A percentile compares a stretch with the other conserved stretches of the same genome.
Evolutionary conservation across 1,284 basidiomycete genomes (phyloP).

Genomic region (Rhizoctonia solani): DNA sequence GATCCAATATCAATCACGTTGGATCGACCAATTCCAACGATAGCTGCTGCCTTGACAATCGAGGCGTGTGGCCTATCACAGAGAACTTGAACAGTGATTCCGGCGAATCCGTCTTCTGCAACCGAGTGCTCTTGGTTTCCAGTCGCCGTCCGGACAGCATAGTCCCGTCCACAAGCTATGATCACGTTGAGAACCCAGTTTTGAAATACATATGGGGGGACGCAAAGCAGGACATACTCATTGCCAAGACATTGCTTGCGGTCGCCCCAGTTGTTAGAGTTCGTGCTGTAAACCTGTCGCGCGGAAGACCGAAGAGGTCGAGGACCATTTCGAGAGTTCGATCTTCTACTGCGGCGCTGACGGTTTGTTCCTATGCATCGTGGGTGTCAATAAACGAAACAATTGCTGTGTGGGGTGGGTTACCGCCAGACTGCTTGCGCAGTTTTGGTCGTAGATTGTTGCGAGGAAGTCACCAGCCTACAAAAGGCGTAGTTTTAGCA

Average conservation of each 20-base stretch:
- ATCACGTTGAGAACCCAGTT: not conserved
- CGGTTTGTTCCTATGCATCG: constrained; percentile 44
- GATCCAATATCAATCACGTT: constrained; percentile 47
- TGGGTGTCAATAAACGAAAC: not conserved
- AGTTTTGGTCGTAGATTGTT: constrained; percentile 49
- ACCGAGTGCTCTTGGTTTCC: constrained; percentile 46
- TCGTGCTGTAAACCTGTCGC: constrained; percentile 46
- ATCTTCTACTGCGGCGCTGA: constrained; percentile 49
- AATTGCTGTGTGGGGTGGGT: not conserved
- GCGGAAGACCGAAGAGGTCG: constrained; percentile 48
- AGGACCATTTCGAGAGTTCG: constrained; percentile 50
- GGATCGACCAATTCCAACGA: constrained; percentile 51
- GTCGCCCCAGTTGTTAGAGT: constrained; percentile 57
- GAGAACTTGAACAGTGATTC: constrained; percentile 49
- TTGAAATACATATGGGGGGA: not conserved
- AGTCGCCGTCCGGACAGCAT: constrained; percentile 42
- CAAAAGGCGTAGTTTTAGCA: not conserved
- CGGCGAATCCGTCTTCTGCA: constrained; percentile 48
- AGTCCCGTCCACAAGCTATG: constrained; percentile 47
- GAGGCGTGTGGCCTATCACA: constrained; percentile 53
- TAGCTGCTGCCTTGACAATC: constrained; percentile 51
- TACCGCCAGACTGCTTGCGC: constrained; percentile 8
- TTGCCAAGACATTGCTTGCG: constrained; percentile 52
- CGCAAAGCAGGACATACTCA: constrained; percentile 45
- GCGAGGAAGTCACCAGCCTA: constrained; percentile 42